These are phyloP conservation scores for Ceratobasidium sp. DNA, from an alignment of 1,284 basidiomycete species.

Conservation along the genomic window DNA sequence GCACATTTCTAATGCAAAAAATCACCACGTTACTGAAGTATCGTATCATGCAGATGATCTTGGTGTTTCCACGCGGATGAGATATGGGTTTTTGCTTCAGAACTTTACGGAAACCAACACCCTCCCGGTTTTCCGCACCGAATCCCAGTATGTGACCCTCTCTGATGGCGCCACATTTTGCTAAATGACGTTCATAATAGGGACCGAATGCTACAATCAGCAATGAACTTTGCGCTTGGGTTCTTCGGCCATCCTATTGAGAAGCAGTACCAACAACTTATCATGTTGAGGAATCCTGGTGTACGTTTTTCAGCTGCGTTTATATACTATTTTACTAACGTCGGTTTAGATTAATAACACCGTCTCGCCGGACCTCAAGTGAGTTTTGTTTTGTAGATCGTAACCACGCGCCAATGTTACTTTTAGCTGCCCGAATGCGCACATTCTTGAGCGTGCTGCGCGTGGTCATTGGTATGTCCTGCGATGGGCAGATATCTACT, in stretches of 20 bases:
- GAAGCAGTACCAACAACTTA: slow-evolving; percentile 82
- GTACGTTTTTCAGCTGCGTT: slow-evolving; percentile 49
- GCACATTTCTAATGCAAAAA: slow-evolving; percentile 37
- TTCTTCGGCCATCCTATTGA: slow-evolving; percentile 88
- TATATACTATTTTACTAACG: not conserved
- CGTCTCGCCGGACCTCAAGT: slow-evolving; percentile 79
- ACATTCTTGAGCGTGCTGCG: slow-evolving; percentile 64
- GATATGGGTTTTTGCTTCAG: slow-evolving; percentile 59
- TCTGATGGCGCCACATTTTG: too few relatives aligned
- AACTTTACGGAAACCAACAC: slow-evolving; percentile 76
- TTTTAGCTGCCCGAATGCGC: slow-evolving; percentile 72
- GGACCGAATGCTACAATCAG: slow-evolving; percentile 86
- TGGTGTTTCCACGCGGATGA: slow-evolving; percentile 48
- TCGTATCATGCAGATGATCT: not conserved
- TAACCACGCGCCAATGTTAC: slow-evolving; percentile 48
- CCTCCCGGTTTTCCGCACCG: slow-evolving; percentile 88
- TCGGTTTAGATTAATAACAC: slow-evolving; percentile 80
- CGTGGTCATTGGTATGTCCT: slow-evolving; percentile 70
- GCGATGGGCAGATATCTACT: slow-evolving; percentile 57
- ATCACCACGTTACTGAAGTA: not conserved
- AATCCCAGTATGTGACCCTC: slow-evolving; percentile 74
- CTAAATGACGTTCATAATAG: slow-evolving; percentile 54
- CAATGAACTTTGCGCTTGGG: slow-evolving; percentile 86
- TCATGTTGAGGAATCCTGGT: slow-evolving; percentile 77
- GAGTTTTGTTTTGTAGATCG: slow-evolving; percentile 47